These are phyloP conservation scores for Pyrenochaeta sp. DNA, from an alignment of 2,329 filamentous ascomycete species.

Conservation along the genomic window DNA sequence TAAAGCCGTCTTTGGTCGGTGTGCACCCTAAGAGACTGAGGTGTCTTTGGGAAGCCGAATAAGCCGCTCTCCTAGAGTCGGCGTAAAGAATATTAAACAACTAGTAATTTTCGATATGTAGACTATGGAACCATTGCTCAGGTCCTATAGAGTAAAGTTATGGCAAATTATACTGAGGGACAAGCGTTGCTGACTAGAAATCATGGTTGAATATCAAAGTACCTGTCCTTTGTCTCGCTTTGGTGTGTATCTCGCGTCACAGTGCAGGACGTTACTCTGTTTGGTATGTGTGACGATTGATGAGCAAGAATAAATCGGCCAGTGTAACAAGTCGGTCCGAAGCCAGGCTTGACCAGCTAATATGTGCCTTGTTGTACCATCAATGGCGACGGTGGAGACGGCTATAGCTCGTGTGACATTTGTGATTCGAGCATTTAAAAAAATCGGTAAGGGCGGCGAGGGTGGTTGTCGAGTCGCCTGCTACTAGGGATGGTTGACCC, in stretches of 20 bases:
- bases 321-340: constrained; percentile 26
- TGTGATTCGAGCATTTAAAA: neutral
- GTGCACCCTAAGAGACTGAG: constrained; percentile 5
- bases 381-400: constrained; percentile 18
- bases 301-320: no score
- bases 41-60: constrained; percentile 8
- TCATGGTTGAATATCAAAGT: constrained; percentile 2
- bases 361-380: constrained; percentile 23
- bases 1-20: constrained; percentile 5
- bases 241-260: constrained; percentile 4
- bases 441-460: constrained; percentile 8
- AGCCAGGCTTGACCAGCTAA: constrained; percentile 24
- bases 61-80: constrained; percentile 9
- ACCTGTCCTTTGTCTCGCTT: constrained; percentile 7
- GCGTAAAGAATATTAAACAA: constrained; percentile 14
- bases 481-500: constrained; percentile 6
- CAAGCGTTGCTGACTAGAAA: constrained; percentile 7
- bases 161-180: constrained; percentile 8
- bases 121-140: constrained; percentile 5
- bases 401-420: neutral
- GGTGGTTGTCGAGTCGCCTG: constrained; percentile 21
- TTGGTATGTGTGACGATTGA: no score
- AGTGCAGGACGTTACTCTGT: constrained; percentile 4
- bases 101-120: constrained; percentile 6
- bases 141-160: constrained; percentile 7